Evolutionary conservation across 2,329 filamentous ascomycete species (phyloP), one percentile per base, ranked within the genome.

Genomic region (Didymosphaeria variabile): DNA sequence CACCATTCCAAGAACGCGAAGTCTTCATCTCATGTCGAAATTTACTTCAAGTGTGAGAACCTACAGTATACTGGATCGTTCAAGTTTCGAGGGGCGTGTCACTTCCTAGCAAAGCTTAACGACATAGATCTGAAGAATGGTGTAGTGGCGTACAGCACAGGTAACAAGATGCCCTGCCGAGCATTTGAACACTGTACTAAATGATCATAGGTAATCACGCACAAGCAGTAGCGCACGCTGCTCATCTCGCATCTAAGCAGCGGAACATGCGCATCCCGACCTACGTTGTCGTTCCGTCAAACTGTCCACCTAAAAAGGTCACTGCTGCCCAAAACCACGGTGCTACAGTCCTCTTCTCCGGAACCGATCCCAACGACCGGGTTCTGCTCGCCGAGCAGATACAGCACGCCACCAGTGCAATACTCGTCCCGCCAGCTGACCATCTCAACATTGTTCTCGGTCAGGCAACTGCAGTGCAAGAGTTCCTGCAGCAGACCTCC

Each of bases 21-120:
- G 4, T 19, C 56, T 2, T 3, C 13, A 9, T 17, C 47, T 2
- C 32, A 26, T 2, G 38, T 61, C 17, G 40, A 64, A 42, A 45
- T 64, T 8, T 59, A 55, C 49, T 60, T 65, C 55, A 65, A 65
- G 51, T 62, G 60, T 40, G 62, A 65, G 46, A 65, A 65, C 42
- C 32, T 60, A 15, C 62, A 65, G 31, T 23, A 32, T 17, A 63
- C 57, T 2, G 62, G 62, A 40, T 62, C 62, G 5, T 65, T 65
- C 57, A 65, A 65, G 36, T 58, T 63, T 31, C 55, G 62, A 10
- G 60, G 62, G 12, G 62, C 62, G 3, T 55, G 26, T 23, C 62
- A 65, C 46, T 60, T 60, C 55, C 23, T 65, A 3, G 34, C 60
- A 4, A 55, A 50, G 10, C 60, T 58, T 10, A n/a, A 23, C 15